phyloP scores from a whole-genome alignment of 352 stramenopile genomes.

The Phytophthora pseudosyringae region DNA sequence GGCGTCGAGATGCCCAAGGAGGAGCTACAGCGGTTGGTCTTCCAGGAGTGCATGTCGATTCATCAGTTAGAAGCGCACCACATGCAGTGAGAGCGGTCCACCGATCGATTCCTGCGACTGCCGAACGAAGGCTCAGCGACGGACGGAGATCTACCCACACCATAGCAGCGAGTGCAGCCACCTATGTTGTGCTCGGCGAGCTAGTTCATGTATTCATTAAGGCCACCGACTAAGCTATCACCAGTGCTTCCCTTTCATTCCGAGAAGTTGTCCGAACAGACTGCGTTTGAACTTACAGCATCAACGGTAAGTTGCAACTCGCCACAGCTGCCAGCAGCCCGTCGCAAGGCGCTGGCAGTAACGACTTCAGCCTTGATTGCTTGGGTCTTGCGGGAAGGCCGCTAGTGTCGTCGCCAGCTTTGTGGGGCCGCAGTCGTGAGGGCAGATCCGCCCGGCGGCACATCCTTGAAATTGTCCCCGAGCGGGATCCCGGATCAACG shows the following conservation, averaged over 20 bases:
- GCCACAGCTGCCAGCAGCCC: no score
- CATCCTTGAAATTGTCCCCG: neutral
- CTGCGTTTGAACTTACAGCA: no score
- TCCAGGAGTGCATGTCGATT: conserved; percentile 78
- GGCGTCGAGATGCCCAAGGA: conserved; percentile 88
- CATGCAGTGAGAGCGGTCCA: conserved; percentile 49
- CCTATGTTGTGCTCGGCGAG: conserved; percentile 1
- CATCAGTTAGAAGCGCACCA: conserved; percentile 74
- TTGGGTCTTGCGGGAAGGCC: no score
- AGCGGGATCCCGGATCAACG: no score
- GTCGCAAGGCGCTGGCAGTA: no score
- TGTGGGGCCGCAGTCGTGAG: neutral
- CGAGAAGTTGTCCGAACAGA: neutral
- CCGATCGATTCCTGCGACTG: neutral
- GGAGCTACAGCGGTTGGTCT: conserved; percentile 83
- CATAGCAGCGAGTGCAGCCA: neutral
- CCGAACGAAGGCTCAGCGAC: conserved; percentile 17
- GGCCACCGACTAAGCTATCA: conserved; percentile 1
- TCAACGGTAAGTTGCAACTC: no score
- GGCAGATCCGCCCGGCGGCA: neutral
- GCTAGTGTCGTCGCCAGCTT: neutral
- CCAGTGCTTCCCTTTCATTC: neutral
- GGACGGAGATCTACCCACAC: neutral
- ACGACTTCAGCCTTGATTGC: no score
- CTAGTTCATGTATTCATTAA: conserved; percentile 36